phyloP scores from a whole-genome alignment of 1,284 basidiomycete genomes.

The Tilletia caries region DNA sequence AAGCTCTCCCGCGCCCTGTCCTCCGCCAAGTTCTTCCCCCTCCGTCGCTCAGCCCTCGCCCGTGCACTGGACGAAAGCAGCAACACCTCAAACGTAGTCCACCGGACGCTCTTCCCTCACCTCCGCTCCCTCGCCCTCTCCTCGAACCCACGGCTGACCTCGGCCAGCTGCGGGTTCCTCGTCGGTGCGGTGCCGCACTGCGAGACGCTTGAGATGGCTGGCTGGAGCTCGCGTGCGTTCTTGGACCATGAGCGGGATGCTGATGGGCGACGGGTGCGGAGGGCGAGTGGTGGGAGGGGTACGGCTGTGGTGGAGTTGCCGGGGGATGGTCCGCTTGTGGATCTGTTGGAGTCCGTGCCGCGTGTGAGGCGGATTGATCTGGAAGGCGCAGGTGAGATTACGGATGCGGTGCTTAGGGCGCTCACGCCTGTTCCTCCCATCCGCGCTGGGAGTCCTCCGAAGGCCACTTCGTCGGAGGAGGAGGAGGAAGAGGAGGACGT shows the following conservation, averaged over 20 bases:
- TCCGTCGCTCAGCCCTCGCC: constrained; percentile 31
- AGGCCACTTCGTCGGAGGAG: not conserved
- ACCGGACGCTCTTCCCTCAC: constrained; percentile 42
- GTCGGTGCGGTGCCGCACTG: constrained; percentile 69
- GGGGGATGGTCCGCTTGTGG: constrained; percentile 68
- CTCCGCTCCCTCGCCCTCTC: constrained; percentile 77
- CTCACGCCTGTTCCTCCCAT: constrained; percentile 62
- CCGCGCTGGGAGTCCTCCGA: not conserved
- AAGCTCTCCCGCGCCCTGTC: not conserved
- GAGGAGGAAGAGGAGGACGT: constrained; percentile 11
- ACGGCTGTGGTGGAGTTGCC: not conserved
- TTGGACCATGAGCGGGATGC: constrained; percentile 4
- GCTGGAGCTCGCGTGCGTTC: constrained; percentile 63
- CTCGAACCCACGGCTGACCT: constrained; percentile 69
- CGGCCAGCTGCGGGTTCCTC: constrained; percentile 69
- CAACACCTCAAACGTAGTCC: constrained; percentile 13
- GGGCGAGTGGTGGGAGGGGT: constrained; percentile 5
- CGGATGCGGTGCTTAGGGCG: constrained; percentile 66
- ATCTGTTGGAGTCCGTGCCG: constrained; percentile 69
- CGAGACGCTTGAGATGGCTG: constrained; percentile 77
- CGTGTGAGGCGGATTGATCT: constrained; percentile 73
- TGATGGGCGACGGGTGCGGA: not conserved
- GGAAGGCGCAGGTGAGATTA: constrained; percentile 74
- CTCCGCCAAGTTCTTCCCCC: constrained; percentile 24
- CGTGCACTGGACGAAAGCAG: constrained; percentile 16